Evolutionary conservation across 192 early-diverging fungal species (phyloP).

Genomic region (Backusella tarrabulga): DNA sequence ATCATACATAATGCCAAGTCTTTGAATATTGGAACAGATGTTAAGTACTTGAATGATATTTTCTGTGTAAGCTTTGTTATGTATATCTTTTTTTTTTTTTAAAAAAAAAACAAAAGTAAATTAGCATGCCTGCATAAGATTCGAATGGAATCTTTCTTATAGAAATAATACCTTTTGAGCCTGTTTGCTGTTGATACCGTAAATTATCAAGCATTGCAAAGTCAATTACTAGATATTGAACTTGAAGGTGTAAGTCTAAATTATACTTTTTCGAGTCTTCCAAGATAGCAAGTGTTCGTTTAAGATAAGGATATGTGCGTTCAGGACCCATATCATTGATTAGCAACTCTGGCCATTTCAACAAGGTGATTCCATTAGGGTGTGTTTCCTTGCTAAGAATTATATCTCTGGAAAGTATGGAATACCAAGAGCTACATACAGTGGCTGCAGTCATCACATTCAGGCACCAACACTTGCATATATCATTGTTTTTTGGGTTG

Average conservation of each 20-base stretch:
- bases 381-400: background rate
- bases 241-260: background rate
- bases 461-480: background rate
- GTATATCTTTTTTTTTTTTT: background rate
- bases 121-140: background rate
- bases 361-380: background rate
- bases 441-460: background rate
- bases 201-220: background rate
- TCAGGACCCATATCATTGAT: slow-evolving; percentile 5
- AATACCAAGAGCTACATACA: slow-evolving; percentile 1
- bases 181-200: background rate
- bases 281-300: background rate
- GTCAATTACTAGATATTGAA: background rate
- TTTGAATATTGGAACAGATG: background rate
- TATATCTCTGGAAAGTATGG: background rate
- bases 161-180: background rate
- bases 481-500: background rate
- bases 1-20: background rate
- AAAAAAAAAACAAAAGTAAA: background rate
- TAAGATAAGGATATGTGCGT: slow-evolving; percentile 3
- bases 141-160: background rate
- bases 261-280: background rate
- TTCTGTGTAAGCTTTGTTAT: background rate
- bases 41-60: background rate
- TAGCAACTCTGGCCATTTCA: background rate